Evolutionary conservation across 495 filamentous ascomycete species (phyloP).

Genomic region (Margaritispora aquatica): DNA sequence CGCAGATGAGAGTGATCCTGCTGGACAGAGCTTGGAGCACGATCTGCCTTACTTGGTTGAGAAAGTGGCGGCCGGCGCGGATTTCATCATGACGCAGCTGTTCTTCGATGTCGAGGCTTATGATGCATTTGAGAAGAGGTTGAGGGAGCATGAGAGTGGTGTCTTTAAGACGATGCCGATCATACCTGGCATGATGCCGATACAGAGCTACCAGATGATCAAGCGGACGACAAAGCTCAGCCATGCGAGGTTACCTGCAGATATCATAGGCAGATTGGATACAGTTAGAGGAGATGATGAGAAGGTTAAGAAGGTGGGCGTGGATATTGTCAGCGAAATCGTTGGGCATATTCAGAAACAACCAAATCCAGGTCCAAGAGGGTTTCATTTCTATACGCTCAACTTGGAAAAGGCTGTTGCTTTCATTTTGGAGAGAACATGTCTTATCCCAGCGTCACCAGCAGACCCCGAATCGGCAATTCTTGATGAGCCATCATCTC

Average conservation of each 20-base stretch:
- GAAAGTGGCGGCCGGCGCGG: conserved; percentile 85
- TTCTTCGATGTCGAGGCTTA: conserved; percentile 90
- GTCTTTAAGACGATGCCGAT: conserved; percentile 85
- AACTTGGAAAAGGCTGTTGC: conserved; percentile 96
- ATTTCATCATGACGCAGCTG: conserved; percentile 99
- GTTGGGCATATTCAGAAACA: conserved; percentile 62
- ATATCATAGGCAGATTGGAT: conserved; percentile 65
- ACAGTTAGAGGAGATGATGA: conserved; percentile 85
- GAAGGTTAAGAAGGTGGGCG: conserved; percentile 70
- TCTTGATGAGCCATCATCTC: conserved; percentile 26
- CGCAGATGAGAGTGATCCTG: conserved; percentile 77
- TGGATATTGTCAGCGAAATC: conserved; percentile 66
- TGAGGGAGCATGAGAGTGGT: conserved; percentile 79
- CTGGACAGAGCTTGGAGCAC: conserved; percentile 67
- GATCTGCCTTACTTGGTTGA: conserved; percentile 89
- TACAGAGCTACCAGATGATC: conserved; percentile 95
- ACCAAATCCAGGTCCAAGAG: conserved; percentile 51
- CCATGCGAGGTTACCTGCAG: conserved; percentile 71
- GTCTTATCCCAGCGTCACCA: conserved; percentile 65
- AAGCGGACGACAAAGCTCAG: conserved; percentile 93
- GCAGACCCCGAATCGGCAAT: conserved; percentile 18
- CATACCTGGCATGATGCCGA: conserved; percentile 93
- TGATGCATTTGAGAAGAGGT: conserved; percentile 64
- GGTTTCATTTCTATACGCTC: conserved; percentile 96
- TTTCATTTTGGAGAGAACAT: conserved; percentile 79